A percentile compares a stretch with the other conserved stretches of the same genome.
phyloP scores from a whole-genome alignment of 352 stramenopile genomes.

The Aphanomyces stellatus region DNA sequence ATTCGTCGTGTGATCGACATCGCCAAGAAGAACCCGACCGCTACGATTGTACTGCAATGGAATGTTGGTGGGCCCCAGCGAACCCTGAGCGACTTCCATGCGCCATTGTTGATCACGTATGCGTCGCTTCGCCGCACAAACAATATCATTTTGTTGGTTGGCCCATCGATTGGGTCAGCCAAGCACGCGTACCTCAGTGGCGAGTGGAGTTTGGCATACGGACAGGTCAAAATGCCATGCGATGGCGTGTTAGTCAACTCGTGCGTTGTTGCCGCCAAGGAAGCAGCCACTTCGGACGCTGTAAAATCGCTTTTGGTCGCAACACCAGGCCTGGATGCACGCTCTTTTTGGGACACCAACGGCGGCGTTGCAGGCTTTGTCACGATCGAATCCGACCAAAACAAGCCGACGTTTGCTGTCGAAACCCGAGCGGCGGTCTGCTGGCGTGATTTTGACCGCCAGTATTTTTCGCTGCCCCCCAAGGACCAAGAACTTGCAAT shows the following conservation, averaged over 20 bases:
- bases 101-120: conserved; percentile 61
- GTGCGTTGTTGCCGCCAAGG: conserved; percentile 78
- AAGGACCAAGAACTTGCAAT: conserved; percentile 61
- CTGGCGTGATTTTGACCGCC: conserved; percentile 79
- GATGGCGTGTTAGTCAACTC: conserved; percentile 76
- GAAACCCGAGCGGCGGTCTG: conserved; percentile 59
- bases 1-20: conserved; percentile 75
- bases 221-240: conserved; percentile 56
- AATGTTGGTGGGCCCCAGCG: conserved; percentile 59
- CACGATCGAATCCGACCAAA: conserved; percentile 71
- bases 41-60: conserved; percentile 84
- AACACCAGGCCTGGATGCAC: conserved; percentile 54
- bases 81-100: conserved; percentile 82
- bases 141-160: conserved; percentile 75
- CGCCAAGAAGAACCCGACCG: conserved; percentile 39
- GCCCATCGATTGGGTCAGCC: conserved; percentile 81
- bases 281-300: conserved; percentile 66
- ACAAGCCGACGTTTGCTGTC: conserved; percentile 76
- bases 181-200: conserved; percentile 70
- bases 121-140: conserved; percentile 54
- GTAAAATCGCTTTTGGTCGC: conserved; percentile 81
- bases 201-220: conserved; percentile 59
- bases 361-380: conserved; percentile 68
- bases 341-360: conserved; percentile 66
- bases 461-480: conserved; percentile 71